Evolutionary conservation across 768 basidiomycete species (phyloP).

Genomic region (Russula foetens): DNA sequence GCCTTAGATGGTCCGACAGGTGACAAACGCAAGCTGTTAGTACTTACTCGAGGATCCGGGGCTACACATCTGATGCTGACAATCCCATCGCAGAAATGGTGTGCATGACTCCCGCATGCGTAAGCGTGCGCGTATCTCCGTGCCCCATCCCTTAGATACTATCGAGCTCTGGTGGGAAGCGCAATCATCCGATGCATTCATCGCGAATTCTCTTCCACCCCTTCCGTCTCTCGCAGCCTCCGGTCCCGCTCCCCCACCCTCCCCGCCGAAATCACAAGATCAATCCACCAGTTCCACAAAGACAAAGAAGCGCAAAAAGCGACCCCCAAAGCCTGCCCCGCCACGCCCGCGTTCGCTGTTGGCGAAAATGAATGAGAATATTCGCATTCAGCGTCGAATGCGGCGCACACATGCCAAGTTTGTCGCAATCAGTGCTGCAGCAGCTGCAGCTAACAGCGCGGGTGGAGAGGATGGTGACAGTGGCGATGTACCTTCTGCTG

Average conservation of each 20-base stretch:
- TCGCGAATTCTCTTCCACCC: constrained; percentile 18
- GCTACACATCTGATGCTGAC: background rate
- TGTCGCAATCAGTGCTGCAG: constrained; percentile 41
- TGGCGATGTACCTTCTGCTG: background rate
- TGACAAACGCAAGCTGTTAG: constrained; percentile 56
- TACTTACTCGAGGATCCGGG: background rate
- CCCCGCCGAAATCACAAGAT: constrained; percentile 16
- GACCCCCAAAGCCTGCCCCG: constrained; percentile 25
- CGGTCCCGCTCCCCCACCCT: constrained; percentile 19
- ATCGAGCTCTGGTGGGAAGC: constrained; percentile 21
- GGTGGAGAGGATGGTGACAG: constrained; percentile 26
- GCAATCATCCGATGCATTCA: constrained; percentile 16
- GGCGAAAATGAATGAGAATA: constrained; percentile 67
- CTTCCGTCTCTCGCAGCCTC: constrained; percentile 18
- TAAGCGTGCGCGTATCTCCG: constrained; percentile 51
- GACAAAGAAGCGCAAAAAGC: constrained; percentile 29
- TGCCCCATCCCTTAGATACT: constrained; percentile 12
- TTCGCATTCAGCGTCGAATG: constrained; percentile 65
- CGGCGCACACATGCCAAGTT: constrained; percentile 68
- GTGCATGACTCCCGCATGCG: constrained; percentile 40
- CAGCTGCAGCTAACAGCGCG: constrained; percentile 25
- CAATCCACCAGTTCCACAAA: constrained; percentile 22
- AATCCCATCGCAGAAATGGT: constrained; percentile 23
- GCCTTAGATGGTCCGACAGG: constrained; percentile 35
- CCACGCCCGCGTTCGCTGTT: constrained; percentile 38